These are phyloP conservation scores for Thelonectria blattea DNA, from an alignment of 2,329 filamentous ascomycete genomes.

Conservation along the genomic window DNA sequence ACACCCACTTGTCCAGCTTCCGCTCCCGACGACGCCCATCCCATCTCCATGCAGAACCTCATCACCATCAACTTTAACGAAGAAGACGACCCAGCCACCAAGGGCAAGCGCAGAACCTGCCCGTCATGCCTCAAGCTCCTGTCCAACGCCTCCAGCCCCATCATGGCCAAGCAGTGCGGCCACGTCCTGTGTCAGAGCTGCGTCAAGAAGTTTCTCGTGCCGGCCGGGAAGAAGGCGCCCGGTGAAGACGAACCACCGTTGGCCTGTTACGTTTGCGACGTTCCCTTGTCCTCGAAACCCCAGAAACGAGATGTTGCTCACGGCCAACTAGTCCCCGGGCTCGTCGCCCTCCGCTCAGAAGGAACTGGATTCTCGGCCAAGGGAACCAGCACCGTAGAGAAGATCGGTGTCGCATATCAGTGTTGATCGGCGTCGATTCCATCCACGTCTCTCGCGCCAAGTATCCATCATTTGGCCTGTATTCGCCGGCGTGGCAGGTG, in stretches of 20 bases:
- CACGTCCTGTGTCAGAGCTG: conserved; percentile 90
- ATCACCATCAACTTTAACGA: conserved; percentile 79
- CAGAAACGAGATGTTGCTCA: conserved; percentile 51
- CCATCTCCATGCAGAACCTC: conserved; percentile 78
- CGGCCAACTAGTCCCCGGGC: conserved; percentile 68
- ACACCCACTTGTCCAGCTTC: conserved; percentile 80
- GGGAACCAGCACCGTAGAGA: conserved; percentile 84
- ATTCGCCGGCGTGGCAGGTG: conserved; percentile 34
- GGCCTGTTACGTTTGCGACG: conserved; percentile 85
- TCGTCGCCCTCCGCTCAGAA: conserved; percentile 82
- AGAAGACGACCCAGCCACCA: conserved; percentile 60
- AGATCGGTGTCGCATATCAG: conserved; percentile 80
- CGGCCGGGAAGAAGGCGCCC: conserved; percentile 49
- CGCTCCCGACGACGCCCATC: conserved; percentile 68
- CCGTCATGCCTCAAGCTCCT: conserved; percentile 85
- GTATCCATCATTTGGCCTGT: conserved; percentile 23
- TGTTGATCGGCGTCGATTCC: conserved; percentile 57
- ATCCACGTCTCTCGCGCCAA: neutral
- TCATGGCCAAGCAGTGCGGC: conserved; percentile 85
- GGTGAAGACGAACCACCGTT: conserved; percentile 54
- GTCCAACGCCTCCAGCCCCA: conserved; percentile 80
- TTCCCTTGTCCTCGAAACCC: conserved; percentile 66
- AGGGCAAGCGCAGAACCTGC: conserved; percentile 62
- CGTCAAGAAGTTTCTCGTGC: conserved; percentile 80
- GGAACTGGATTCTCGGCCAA: conserved; percentile 92